A percentile compares a stretch with the other conserved stretches of the same genome.
Conservation (phyloP, 2,329 filamentous ascomycete species). For the Fusarium buharicum region DNA sequence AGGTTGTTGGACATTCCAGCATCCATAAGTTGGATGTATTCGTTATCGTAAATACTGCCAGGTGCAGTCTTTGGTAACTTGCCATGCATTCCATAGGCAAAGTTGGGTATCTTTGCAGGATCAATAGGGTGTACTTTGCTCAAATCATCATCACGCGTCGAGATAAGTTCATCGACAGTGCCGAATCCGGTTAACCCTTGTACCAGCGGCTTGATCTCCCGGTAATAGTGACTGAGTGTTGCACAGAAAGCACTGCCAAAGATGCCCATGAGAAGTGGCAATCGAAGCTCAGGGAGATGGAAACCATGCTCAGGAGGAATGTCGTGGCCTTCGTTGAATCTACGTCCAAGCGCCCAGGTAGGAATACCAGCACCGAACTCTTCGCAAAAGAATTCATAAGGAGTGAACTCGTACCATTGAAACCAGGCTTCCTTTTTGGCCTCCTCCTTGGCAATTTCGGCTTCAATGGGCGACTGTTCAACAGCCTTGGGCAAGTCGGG, state of each 20-base stretch:
- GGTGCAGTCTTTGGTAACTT: constrained; percentile 81
- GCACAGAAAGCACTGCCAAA: constrained; percentile 98
- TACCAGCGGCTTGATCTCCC: constrained; percentile 86
- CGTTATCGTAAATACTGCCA: constrained; percentile 74
- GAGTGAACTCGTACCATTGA: constrained; percentile 96
- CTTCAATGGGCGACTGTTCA: constrained; percentile 45
- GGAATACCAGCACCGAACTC: constrained; percentile 92
- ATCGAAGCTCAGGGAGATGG: constrained; percentile 82
- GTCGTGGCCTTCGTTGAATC: constrained; percentile 74
- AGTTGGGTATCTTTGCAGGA: constrained; percentile 91
- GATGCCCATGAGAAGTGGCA: constrained; percentile 89
- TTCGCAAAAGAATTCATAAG: constrained; percentile 95
- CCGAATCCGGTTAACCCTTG: constrained; percentile 78
- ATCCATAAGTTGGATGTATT: constrained; percentile 89
- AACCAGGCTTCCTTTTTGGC: constrained; percentile 83
- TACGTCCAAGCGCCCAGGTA: constrained; percentile 89
- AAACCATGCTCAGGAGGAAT: constrained; percentile 68
- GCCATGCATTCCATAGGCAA: constrained; percentile 81
- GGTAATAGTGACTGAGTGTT: constrained; percentile 95
- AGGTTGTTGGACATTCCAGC: constrained; percentile 99
- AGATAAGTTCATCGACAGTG: constrained; percentile 83
- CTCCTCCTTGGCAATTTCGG: constrained; percentile 51
- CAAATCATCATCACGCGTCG: constrained; percentile 83
- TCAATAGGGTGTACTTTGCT: constrained; percentile 95
- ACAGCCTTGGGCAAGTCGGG: constrained; percentile 65